Evolutionary conservation across 2,329 filamentous ascomycete genomes (phyloP).

Genomic region (Aspergillus sp.): DNA sequence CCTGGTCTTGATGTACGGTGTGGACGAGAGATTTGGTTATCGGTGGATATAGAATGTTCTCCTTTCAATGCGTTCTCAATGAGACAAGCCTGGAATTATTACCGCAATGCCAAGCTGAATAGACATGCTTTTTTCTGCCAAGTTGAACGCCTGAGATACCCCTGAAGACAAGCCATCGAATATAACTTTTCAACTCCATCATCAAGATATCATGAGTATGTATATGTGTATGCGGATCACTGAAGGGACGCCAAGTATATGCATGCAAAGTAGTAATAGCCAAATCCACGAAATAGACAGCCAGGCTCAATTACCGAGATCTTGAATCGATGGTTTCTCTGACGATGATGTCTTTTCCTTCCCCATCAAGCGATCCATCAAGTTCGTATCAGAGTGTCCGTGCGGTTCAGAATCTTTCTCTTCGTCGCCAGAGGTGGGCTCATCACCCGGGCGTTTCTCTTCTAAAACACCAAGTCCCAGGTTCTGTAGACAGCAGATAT

Average conservation of each 20-base stretch:
- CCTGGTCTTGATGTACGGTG: conserved; percentile 14
- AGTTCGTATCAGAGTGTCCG: conserved; percentile 22
- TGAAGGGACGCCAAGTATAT: conserved; percentile 5
- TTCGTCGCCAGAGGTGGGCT: conserved; percentile 17
- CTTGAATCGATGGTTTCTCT: conserved; percentile 40
- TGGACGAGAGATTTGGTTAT: conserved; percentile 4
- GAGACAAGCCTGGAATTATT: background rate
- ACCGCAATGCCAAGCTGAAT: background rate
- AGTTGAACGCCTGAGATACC: conserved; percentile 1
- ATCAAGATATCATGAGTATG: background rate
- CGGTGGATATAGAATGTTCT: conserved; percentile 8
- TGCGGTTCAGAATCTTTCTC: background rate
- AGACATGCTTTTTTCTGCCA: background rate
- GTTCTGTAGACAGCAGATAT: conserved; percentile 29
- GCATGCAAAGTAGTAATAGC: conserved; percentile 3
- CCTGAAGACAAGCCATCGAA: background rate
- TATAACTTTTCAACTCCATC: background rate
- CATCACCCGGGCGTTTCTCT: conserved; percentile 32
- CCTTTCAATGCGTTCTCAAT: background rate
- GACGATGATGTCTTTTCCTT: conserved; percentile 23
- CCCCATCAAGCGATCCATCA: conserved; percentile 40
- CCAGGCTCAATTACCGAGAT: conserved; percentile 28
- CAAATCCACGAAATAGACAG: background rate
- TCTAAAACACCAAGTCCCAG: conserved; percentile 47
- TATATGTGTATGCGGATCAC: background rate